Percentiles rank a stretch among this genome's conserved stretches.
Evolutionary conservation across 2,329 filamentous ascomycete genomes (phyloP).

Genomic region (Aspergillus sojae): DNA sequence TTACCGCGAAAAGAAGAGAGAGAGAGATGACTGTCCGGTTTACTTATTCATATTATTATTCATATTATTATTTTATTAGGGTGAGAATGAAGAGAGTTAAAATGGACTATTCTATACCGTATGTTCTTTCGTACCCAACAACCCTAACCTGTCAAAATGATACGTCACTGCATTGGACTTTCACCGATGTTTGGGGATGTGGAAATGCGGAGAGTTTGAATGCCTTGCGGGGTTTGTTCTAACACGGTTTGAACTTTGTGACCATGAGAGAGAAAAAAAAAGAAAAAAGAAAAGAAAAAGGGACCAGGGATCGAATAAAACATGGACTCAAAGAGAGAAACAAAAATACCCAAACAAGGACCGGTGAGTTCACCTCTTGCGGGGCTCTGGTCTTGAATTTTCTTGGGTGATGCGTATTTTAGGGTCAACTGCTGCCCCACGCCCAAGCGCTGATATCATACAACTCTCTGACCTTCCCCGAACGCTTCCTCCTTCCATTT

Average conservation of each 20-base stretch:
- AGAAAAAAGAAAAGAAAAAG: background rate
- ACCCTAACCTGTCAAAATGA: background rate
- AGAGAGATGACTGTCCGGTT: too few relatives aligned
- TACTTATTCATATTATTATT: background rate
- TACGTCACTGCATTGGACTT: background rate
- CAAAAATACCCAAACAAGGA: conserved; percentile 11
- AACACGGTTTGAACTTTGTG: too few relatives aligned
- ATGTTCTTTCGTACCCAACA: background rate
- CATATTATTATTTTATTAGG: background rate
- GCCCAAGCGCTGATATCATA: conserved; percentile 7
- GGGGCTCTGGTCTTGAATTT: conserved; percentile 5
- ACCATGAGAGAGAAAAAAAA: background rate
- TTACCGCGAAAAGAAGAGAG: too few relatives aligned
- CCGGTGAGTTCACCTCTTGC: conserved; percentile 11
- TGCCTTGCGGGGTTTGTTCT: background rate
- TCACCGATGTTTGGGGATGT: background rate
- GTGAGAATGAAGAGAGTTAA: background rate
- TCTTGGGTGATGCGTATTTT: conserved; percentile 12
- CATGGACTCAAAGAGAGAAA: too few relatives aligned
- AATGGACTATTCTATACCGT: background rate
- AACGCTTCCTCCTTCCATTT: conserved; percentile 7
- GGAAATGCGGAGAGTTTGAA: background rate
- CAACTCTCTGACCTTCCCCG: background rate
- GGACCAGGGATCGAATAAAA: background rate
- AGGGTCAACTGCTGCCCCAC: conserved; percentile 9